Conservation (phyloP, 2,329 filamentous ascomycete species). For the Blastomyces percursus region DNA sequence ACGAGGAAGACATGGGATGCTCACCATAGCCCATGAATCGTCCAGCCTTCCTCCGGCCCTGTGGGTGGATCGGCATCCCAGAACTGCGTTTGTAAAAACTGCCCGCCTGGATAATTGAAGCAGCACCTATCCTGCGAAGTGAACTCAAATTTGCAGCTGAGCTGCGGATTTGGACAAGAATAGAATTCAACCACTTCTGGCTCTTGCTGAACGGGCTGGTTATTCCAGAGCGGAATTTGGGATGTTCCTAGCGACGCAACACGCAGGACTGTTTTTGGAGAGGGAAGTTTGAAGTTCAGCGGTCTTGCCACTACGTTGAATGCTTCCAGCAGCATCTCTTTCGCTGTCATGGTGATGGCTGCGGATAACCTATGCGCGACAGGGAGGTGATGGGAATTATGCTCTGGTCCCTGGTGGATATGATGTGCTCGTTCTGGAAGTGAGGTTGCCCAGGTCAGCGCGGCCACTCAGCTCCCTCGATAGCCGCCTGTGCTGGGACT, state of each 20-base stretch:
- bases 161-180: conserved; percentile 28
- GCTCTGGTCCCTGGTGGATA: neutral
- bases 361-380: neutral
- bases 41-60: conserved; percentile 47
- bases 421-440: neutral
- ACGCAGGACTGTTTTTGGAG: neutral
- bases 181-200: conserved; percentile 3
- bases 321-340: neutral
- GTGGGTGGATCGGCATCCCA: conserved; percentile 48
- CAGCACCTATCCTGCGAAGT: conserved; percentile 41
- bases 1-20: conserved; percentile 9
- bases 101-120: conserved; percentile 48
- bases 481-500: neutral
- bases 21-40: conserved; percentile 47
- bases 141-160: conserved; percentile 53
- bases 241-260: neutral
- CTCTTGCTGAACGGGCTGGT: neutral
- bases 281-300: neutral
- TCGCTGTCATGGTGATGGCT: neutral
- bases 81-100: conserved; percentile 49
- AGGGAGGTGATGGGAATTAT: neutral
- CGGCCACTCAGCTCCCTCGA: neutral
- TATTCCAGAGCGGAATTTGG: conserved; percentile 2
- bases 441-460: neutral
- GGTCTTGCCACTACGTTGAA: neutral